Percentiles rank a stretch among this genome's conserved stretches.
Conservation (phyloP, 176 grass and related monocot genomes). For the Carex cristatella region DNA sequence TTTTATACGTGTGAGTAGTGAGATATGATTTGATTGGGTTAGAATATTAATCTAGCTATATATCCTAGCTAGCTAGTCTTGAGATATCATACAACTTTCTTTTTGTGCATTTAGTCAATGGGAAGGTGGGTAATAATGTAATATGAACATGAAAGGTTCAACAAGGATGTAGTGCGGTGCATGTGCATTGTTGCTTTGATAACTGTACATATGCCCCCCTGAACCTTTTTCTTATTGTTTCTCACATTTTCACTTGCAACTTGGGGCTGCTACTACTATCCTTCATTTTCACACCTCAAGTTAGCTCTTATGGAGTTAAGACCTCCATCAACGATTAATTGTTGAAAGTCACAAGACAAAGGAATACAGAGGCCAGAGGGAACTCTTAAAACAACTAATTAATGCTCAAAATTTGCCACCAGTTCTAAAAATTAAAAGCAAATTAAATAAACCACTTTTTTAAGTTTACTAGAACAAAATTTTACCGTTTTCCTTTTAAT, state of each 20-base stretch:
- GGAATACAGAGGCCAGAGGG: not conserved
- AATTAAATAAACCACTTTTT: not conserved
- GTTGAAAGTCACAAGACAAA: not conserved
- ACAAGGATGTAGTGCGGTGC: not conserved
- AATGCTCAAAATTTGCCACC: not conserved
- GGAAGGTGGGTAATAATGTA: not conserved
- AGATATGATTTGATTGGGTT: not conserved
- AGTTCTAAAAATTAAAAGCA: not conserved
- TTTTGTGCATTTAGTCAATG: slow-evolving; percentile 4
- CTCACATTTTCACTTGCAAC: not conserved
- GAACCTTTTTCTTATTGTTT: not conserved
- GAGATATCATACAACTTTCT: not conserved
- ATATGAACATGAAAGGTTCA: not conserved
- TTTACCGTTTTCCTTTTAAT: not conserved
- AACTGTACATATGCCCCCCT: not conserved
- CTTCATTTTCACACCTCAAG: not conserved
- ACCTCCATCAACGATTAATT: not conserved
- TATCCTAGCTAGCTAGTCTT: not conserved
- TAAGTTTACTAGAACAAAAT: not conserved
- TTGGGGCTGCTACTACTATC: not conserved
- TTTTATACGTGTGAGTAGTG: not conserved
- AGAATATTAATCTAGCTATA: not conserved
- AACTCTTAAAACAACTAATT: not conserved
- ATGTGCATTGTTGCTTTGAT: slow-evolving; percentile 15
- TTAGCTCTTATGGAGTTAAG: not conserved